phyloP scores from a whole-genome alignment of 805 yeast species.

The Ogataea thermomethanolica region DNA sequence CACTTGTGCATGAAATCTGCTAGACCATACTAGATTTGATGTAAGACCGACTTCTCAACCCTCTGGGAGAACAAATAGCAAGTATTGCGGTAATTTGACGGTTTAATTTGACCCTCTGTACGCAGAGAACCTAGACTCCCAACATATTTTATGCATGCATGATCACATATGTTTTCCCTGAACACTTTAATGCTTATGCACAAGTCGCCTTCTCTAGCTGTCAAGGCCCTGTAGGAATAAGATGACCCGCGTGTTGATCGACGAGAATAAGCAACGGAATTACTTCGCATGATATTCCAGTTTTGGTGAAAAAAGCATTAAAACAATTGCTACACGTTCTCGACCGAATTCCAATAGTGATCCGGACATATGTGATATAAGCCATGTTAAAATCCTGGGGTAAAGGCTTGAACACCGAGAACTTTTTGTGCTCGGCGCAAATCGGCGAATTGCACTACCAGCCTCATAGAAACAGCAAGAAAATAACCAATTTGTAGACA shows the following conservation, averaged over 20 bases:
- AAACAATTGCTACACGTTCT: too few species aligned
- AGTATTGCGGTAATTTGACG: background rate
- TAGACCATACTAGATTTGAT: background rate
- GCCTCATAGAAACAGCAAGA: slow-evolving; percentile 3
- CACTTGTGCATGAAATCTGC: slow-evolving; percentile 7
- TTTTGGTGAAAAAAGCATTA: too few species aligned
- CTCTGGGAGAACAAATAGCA: slow-evolving; percentile 1
- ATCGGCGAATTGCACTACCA: background rate
- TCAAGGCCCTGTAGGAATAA: background rate
- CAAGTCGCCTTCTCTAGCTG: background rate
- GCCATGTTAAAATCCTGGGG: background rate
- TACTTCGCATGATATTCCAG: too few species aligned
- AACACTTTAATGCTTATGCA: background rate
- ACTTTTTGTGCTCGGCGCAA: too few species aligned
- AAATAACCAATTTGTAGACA: background rate
- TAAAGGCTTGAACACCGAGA: background rate
- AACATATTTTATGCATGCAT: slow-evolving; percentile 3
- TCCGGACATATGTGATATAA: too few species aligned
- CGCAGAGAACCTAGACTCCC: slow-evolving; percentile 4
- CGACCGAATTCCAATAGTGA: too few species aligned
- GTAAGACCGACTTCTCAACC: background rate
- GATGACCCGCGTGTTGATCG: too few species aligned
- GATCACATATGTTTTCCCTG: background rate
- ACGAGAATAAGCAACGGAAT: too few species aligned
- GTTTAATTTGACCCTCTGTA: background rate